These are phyloP conservation scores for Backusella parvicylindrica DNA, from an alignment of 192 early-diverging fungal species.

Conservation along the genomic window DNA sequence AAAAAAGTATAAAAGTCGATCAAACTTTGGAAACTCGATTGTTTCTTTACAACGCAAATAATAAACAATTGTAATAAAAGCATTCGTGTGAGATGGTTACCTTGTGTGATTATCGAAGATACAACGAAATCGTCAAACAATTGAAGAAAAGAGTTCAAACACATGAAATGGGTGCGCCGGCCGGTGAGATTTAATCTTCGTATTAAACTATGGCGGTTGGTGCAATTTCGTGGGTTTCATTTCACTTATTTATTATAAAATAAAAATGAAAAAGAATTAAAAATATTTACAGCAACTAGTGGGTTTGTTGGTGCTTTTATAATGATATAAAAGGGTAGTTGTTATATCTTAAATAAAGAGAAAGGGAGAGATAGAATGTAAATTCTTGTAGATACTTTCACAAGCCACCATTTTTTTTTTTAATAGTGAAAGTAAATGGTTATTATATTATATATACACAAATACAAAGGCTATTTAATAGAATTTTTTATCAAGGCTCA, in stretches of 20 bases:
- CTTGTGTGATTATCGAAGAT: constrained; percentile 23
- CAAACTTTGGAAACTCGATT: not conserved
- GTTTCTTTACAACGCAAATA: constrained; percentile 13
- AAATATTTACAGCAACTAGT: not conserved
- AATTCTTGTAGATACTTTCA: too few species aligned
- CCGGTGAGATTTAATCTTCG: constrained; percentile 16
- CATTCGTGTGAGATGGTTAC: constrained; percentile 33
- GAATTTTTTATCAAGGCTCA: not conserved
- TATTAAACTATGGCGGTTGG: constrained; percentile 9
- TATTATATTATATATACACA: not conserved
- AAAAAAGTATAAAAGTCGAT: constrained; percentile 13
- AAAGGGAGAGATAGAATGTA: too few species aligned
- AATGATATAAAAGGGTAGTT: too few species aligned
- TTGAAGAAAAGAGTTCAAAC: constrained; percentile 19
- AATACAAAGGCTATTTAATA: not conserved
- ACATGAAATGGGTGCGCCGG: constrained; percentile 28
- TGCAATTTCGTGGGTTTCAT: constrained; percentile 30
- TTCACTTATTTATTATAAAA: not conserved
- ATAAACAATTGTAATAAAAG: constrained; percentile 21
- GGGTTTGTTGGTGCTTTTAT: not conserved
- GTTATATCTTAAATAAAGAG: too few species aligned
- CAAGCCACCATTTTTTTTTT: too few species aligned
- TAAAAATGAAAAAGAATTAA: constrained; percentile 2
- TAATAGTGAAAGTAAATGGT: too few species aligned
- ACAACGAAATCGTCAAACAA: constrained; percentile 36